These are phyloP conservation scores for Phytophthora boehmeriae DNA, from an alignment of 352 stramenopile genomes.

Conservation along the genomic window DNA sequence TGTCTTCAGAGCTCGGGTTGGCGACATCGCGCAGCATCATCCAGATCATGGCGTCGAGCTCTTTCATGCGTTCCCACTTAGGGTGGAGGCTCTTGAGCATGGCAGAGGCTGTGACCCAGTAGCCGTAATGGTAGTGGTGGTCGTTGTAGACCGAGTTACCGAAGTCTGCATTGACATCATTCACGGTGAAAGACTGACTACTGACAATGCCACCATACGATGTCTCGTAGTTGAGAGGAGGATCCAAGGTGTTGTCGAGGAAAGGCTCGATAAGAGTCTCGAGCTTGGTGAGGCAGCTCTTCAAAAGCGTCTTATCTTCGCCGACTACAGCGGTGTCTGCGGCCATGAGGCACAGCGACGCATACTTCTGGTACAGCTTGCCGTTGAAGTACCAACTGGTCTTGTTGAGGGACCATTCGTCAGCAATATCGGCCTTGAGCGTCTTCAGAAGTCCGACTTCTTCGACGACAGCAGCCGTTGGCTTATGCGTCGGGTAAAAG, in stretches of 20 bases:
- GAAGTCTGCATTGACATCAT: constrained; percentile 66
- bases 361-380: constrained; percentile 81
- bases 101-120: constrained; percentile 65
- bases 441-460: constrained; percentile 39
- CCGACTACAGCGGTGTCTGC: constrained; percentile 47
- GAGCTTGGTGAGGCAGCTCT: constrained; percentile 57
- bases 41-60: constrained; percentile 63
- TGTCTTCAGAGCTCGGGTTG: constrained; percentile 57
- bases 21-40: constrained; percentile 75
- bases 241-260: constrained; percentile 51
- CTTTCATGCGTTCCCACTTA: constrained; percentile 48
- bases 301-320: constrained; percentile 49
- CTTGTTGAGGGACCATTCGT: constrained; percentile 41
- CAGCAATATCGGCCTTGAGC: constrained; percentile 55
- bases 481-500: constrained; percentile 51
- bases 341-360: constrained; percentile 70
- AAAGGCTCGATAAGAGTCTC: constrained; percentile 57
- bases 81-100: constrained; percentile 67
- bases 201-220: constrained; percentile 62
- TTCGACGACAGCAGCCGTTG: constrained; percentile 23
- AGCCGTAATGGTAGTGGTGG: constrained; percentile 84
- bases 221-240: constrained; percentile 64
- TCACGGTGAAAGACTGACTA: constrained; percentile 43
- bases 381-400: constrained; percentile 80
- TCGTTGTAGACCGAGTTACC: constrained; percentile 84